Percentiles rank a stretch among this genome's conserved stretches.
Conservation (phyloP, 768 basidiomycete species). For the Boletus sp. region DNA sequence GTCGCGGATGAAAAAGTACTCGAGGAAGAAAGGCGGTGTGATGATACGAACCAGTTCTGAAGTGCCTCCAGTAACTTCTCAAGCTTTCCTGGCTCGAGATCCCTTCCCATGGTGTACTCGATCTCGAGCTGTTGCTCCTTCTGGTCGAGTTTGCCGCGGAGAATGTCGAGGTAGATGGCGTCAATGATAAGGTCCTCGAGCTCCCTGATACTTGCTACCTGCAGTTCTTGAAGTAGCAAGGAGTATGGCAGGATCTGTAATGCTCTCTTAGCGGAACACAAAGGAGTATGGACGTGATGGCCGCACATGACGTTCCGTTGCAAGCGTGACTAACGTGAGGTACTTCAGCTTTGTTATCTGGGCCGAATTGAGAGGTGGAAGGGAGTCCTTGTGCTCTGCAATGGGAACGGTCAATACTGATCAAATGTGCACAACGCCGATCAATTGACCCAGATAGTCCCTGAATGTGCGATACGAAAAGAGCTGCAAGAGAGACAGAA, state of each 20-base stretch:
- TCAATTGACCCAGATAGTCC: conserved; percentile 71
- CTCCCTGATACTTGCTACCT: conserved; percentile 77
- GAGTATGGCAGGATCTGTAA: conserved; percentile 78
- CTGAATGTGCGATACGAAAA: conserved; percentile 88
- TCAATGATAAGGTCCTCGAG: conserved; percentile 98
- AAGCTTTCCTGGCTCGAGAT: conserved; percentile 75
- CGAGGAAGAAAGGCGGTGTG: not conserved
- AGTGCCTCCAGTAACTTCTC: conserved; percentile 59
- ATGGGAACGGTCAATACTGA: conserved; percentile 2
- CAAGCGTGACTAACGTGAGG: conserved; percentile 84
- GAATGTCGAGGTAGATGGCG: conserved; percentile 86
- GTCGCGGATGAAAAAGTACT: too few relatives aligned
- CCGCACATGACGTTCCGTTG: conserved; percentile 71
- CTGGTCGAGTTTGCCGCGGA: conserved; percentile 92
- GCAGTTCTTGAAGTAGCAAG: conserved; percentile 62
- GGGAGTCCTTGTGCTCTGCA: conserved; percentile 59
- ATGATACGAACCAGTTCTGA: conserved; percentile 55
- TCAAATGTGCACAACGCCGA: not conserved
- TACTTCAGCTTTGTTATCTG: conserved; percentile 91
- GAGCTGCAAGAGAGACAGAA: conserved; percentile 67
- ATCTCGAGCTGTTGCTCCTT: conserved; percentile 86
- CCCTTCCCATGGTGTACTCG: conserved; percentile 89
- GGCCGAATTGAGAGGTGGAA: conserved; percentile 65
- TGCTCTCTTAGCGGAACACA: not conserved
- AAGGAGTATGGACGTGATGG: not conserved